Base-by-base conservation (phyloP, 192 early-diverging fungal species). In the Phycomyces nitens region DNA sequence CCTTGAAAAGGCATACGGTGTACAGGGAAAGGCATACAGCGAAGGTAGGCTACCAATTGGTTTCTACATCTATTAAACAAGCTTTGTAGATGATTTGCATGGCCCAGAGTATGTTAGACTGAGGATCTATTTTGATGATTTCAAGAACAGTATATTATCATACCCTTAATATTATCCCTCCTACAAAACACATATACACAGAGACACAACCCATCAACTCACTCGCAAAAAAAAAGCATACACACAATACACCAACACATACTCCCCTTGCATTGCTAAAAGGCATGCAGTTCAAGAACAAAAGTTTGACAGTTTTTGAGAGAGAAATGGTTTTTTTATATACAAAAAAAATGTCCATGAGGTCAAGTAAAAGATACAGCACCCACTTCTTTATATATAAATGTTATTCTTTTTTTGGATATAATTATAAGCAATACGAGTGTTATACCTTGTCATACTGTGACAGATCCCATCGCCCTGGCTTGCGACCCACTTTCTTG, bases 1-100 rank as follows among this genome's bases (percentile, higher is more conserved):
- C 44, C 52, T 73, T 38, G 60, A 24, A 27, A 43, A 73, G 23
- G 57, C 65, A 15, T 73, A 73, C 47, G 65, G 71, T 50, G 60
- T 73, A 5, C 60, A 73, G 24, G 71, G 71, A 29, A 57, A 50
- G 11, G 56, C 71, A 21, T 62, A 64, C 21, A 62, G 53, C 20
- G 71, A 73, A 73, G 71, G 71, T 73, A 63, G 20, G 39, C 23
- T 8, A 7, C 3, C 3, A 47, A 47, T 14, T n/a, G 12, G 20
- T 0, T 9, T 14, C 8, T 40, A 18, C 53, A 22, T 40, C 10
- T 40, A 23, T 8, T 53, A 4, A 41, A 18, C 14, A 1, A n/a
- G 15, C 52, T 38, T 10, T 40, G 14, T 61, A 63, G 68, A 63
- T 63, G 27, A 55, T 44, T 22, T 69, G 3, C 40, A 47, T 26